Base-by-base conservation (phyloP, 106 monocot species). In the Iris macrosiphon region DNA sequence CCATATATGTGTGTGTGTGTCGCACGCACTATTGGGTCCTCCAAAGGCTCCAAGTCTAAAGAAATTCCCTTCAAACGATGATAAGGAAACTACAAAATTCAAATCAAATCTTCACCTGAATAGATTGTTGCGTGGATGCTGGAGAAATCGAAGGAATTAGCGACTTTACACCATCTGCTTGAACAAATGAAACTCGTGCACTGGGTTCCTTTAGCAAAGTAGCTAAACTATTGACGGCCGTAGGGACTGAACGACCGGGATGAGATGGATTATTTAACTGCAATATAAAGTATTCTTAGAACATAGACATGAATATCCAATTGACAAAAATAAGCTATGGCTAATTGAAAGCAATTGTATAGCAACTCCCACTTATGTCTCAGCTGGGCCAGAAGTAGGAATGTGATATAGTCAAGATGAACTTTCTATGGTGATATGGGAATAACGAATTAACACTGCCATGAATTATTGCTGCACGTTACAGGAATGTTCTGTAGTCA, bases 41-140 rank as follows among this genome's bases (percentile, higher is more conserved):
- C n/a, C n/a, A n/a, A n/a, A n/a, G n/a, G n/a, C n/a, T n/a, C n/a
- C n/a, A n/a, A n/a, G n/a, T n/a, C n/a, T n/a, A n/a, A n/a, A n/a
- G n/a, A n/a, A n/a, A n/a, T n/a, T n/a, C n/a, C n/a, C n/a, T n/a
- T n/a, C n/a, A n/a, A n/a, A n/a, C n/a, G n/a, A n/a, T n/a, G n/a
- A n/a, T n/a, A n/a, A n/a, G n/a, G n/a, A n/a, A n/a, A n/a, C n/a
- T n/a, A n/a, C n/a, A n/a, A n/a, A n/a, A n/a, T 10, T 47, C 39
- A 39, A 7, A 56, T 58, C 4, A 35, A 35, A 28, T 17, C 64
- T n/a, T n/a, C 21, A 96, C 96, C 96, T 96, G 96, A 34, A 83
- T 96, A 43, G 96, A 90, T 49, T 96, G 96, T 52, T 96, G 96
- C 45, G 85, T 96, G 45, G 96, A 87, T 64, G 83, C 96, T 52